A percentile compares a stretch with the other conserved stretches of the same genome.
Conservation (phyloP, 768 basidiomycete species). For the Lactarius quietus region DNA sequence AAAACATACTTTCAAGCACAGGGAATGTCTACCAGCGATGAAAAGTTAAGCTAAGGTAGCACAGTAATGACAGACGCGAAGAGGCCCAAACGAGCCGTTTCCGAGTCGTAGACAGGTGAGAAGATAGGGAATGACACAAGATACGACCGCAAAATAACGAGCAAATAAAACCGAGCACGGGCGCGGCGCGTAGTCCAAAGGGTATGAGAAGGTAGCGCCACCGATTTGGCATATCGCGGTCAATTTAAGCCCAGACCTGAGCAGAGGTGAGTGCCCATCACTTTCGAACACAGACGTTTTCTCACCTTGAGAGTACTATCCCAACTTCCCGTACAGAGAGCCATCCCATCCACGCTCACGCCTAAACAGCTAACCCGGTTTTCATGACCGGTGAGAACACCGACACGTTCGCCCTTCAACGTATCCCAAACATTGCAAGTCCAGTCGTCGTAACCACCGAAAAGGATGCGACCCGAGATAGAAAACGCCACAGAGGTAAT, state of each 20-base stretch:
- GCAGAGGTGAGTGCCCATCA: slow-evolving; percentile 11
- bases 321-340: slow-evolving; percentile 98
- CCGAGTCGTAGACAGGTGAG: slow-evolving; percentile 33
- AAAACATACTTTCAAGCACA: slow-evolving; percentile 29
- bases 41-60: slow-evolving; percentile 38
- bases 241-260: slow-evolving; percentile 79
- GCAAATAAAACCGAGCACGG: slow-evolving; percentile 22
- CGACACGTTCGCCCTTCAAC: slow-evolving; percentile 95
- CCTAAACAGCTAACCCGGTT: slow-evolving; percentile 97
- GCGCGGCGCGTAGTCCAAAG: slow-evolving; percentile 15
- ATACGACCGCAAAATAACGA: slow-evolving; percentile 42
- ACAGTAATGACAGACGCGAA: slow-evolving; percentile 61
- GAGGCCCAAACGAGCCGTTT: slow-evolving; percentile 43
- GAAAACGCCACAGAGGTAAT: slow-evolving; percentile 99
- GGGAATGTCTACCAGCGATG: slow-evolving; percentile 29
- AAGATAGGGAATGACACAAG: slow-evolving; percentile 50
- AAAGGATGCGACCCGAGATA: slow-evolving; percentile 93
- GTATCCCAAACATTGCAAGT: slow-evolving; percentile 99
- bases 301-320: slow-evolving; percentile 93
- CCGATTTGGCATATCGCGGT: slow-evolving; percentile 12
- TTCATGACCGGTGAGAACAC: slow-evolving; percentile 96
- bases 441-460: slow-evolving; percentile 99
- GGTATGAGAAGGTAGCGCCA: slow-evolving; percentile 20
- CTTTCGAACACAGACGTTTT: slow-evolving; percentile 1
- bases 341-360: slow-evolving; percentile 95